phyloP scores from a whole-genome alignment of 164 flowering plant genomes.

The Echeveria elegans region DNA sequence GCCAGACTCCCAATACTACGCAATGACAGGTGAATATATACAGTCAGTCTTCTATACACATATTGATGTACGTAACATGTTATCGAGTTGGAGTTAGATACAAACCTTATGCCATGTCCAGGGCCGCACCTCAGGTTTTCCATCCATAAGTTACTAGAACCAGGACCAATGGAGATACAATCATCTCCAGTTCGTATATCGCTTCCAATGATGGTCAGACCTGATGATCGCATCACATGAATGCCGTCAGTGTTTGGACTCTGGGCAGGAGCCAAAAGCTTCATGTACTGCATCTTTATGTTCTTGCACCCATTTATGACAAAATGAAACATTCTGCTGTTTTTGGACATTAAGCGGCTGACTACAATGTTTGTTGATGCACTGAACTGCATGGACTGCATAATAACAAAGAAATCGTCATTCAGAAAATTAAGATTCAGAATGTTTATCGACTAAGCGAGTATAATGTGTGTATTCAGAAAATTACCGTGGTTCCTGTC shows the following conservation, averaged over 20 bases:
- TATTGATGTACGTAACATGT: background rate
- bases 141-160: slow-evolving; percentile 18
- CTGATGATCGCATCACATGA: slow-evolving; percentile 17
- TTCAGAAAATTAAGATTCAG: background rate
- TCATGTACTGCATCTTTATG: slow-evolving; percentile 13
- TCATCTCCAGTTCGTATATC: slow-evolving; percentile 23
- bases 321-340: slow-evolving; percentile 24
- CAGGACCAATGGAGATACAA: slow-evolving; percentile 27
- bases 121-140: slow-evolving; percentile 23
- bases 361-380: slow-evolving; percentile 17
- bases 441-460: background rate
- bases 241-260: slow-evolving; percentile 34
- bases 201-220: slow-evolving; percentile 12
- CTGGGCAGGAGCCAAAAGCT: slow-evolving; percentile 11
- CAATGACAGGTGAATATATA: background rate
- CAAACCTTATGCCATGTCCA: slow-evolving; percentile 27
- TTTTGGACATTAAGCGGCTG: slow-evolving; percentile 14
- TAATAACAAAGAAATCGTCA: background rate
- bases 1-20: slow-evolving; percentile 75
- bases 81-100: background rate
- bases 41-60: background rate
- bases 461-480: background rate
- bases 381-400: slow-evolving; percentile 18
- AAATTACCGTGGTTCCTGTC: slow-evolving; percentile 10
- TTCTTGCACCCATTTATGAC: slow-evolving; percentile 18